A percentile compares a stretch with the other conserved stretches of the same genome.
These are phyloP conservation scores for Purshia tridentata DNA, from an alignment of 306 rosid species.

Conservation along the genomic window DNA sequence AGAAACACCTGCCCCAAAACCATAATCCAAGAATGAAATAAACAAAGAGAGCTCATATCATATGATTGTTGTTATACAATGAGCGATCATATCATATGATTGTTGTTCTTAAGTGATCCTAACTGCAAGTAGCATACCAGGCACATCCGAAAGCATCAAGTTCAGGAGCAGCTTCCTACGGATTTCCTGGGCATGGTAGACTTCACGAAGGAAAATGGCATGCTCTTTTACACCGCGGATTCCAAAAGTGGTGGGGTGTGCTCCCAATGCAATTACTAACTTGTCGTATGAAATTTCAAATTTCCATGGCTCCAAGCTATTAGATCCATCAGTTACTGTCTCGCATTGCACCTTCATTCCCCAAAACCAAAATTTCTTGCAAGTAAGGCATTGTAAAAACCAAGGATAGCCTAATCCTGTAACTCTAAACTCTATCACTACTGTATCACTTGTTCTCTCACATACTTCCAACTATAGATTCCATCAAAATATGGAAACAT, in stretches of 20 bases:
- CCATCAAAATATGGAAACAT: neutral
- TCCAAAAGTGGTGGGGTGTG: conserved; percentile 83
- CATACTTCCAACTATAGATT: neutral
- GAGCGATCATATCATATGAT: conserved; percentile 13
- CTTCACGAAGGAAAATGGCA: conserved; percentile 93
- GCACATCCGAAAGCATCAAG: conserved; percentile 85
- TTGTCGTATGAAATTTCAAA: conserved; percentile 80
- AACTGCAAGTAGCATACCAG: conserved; percentile 54
- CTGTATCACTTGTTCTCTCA: neutral
- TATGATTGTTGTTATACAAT: neutral
- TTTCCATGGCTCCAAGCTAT: conserved; percentile 73
- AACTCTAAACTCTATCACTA: neutral
- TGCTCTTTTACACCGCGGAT: conserved; percentile 79
- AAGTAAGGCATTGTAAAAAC: conserved; percentile 16
- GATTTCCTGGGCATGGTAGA: conserved; percentile 92
- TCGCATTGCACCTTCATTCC: conserved; percentile 79
- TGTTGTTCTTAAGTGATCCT: neutral
- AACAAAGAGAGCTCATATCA: conserved; percentile 13
- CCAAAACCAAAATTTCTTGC: conserved; percentile 26
- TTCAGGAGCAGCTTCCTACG: conserved; percentile 90
- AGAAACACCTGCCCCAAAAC: conserved; percentile 56
- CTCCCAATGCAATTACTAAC: conserved; percentile 80
- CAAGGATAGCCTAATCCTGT: neutral
- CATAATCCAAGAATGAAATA: conserved; percentile 21
- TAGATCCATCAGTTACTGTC: conserved; percentile 61